phyloP scores from a whole-genome alignment of 495 filamentous ascomycete genomes.

The Hapsidospora chrysogenum region DNA sequence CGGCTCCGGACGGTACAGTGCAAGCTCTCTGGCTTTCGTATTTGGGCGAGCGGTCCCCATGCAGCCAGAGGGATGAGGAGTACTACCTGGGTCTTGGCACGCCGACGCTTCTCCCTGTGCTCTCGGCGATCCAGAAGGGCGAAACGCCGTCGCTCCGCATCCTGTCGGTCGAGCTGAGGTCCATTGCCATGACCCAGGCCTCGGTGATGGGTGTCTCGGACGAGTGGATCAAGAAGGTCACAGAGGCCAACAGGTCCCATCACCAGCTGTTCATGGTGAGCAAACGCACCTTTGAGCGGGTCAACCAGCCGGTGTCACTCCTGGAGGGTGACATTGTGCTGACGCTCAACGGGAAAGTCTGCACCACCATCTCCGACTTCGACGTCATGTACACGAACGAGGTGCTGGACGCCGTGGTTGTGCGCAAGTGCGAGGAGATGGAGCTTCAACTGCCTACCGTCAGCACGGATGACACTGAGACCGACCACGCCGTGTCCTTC shows the following conservation, averaged over 20 bases:
- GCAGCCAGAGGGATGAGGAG: slow-evolving; percentile 76
- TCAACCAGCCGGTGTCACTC: slow-evolving; percentile 54
- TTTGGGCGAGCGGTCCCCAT: slow-evolving; percentile 68
- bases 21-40: slow-evolving; percentile 95
- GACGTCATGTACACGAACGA: slow-evolving; percentile 94
- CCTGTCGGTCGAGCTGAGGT: slow-evolving; percentile 82
- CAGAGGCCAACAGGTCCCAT: slow-evolving; percentile 67
- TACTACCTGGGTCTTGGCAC: slow-evolving; percentile 92
- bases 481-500: slow-evolving; percentile 78
- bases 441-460: slow-evolving; percentile 68
- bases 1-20: slow-evolving; percentile 78
- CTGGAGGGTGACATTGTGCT: slow-evolving; percentile 88
- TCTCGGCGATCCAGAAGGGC: slow-evolving; percentile 68
- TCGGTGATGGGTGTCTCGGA: slow-evolving; percentile 94
- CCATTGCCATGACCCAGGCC: slow-evolving; percentile 94
- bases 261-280: slow-evolving; percentile 98
- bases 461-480: slow-evolving; percentile 79
- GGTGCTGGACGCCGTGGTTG: slow-evolving; percentile 63
- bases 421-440: slow-evolving; percentile 74
- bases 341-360: slow-evolving; percentile 75
- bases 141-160: slow-evolving; percentile 67
- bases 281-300: slow-evolving; percentile 47
- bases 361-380: slow-evolving; percentile 81
- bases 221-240: slow-evolving; percentile 84
- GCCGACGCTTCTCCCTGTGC: slow-evolving; percentile 69